Conservation (phyloP, 345 rosid genomes). For the Trapa bicornis region DNA sequence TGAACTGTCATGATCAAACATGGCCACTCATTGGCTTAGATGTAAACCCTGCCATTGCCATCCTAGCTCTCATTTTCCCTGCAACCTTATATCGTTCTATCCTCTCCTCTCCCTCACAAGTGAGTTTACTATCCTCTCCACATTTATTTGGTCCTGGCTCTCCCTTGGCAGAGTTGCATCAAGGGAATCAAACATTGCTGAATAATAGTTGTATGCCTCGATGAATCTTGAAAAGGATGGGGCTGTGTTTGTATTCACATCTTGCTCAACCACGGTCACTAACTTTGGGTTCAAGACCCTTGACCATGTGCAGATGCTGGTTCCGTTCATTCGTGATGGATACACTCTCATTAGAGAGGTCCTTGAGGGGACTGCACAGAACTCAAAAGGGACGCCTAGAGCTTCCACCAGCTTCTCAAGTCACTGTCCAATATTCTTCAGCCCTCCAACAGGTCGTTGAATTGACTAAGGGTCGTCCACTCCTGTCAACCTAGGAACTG, state of each 20-base stretch:
- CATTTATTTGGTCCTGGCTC: constrained; percentile 92
- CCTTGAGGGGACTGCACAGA: constrained; percentile 58
- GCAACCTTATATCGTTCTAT: constrained; percentile 85
- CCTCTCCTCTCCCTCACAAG: constrained; percentile 95
- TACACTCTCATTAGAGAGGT: constrained; percentile 78
- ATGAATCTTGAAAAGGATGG: constrained; percentile 72
- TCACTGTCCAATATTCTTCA: constrained; percentile 60
- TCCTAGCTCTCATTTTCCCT: constrained; percentile 90
- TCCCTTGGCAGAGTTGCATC: constrained; percentile 86
- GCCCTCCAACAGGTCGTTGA: constrained; percentile 74
- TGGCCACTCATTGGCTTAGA: constrained; percentile 46
- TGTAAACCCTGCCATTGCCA: constrained; percentile 84
- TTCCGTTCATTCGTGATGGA: constrained; percentile 84
- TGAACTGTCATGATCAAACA: constrained; percentile 31
- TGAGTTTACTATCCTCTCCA: constrained; percentile 69
- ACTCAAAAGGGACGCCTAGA: constrained; percentile 53
- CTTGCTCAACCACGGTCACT: constrained; percentile 86
- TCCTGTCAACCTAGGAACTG: constrained; percentile 69
- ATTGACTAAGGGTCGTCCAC: constrained; percentile 94
- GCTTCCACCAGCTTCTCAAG: constrained; percentile 66
- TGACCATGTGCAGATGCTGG: constrained; percentile 81
- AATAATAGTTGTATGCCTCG: constrained; percentile 80
- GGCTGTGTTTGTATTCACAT: constrained; percentile 82
- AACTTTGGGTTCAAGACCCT: constrained; percentile 78
- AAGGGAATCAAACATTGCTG: constrained; percentile 80